These are phyloP conservation scores for Parietaria judaica DNA, from an alignment of 306 rosid species.

Conservation along the genomic window DNA sequence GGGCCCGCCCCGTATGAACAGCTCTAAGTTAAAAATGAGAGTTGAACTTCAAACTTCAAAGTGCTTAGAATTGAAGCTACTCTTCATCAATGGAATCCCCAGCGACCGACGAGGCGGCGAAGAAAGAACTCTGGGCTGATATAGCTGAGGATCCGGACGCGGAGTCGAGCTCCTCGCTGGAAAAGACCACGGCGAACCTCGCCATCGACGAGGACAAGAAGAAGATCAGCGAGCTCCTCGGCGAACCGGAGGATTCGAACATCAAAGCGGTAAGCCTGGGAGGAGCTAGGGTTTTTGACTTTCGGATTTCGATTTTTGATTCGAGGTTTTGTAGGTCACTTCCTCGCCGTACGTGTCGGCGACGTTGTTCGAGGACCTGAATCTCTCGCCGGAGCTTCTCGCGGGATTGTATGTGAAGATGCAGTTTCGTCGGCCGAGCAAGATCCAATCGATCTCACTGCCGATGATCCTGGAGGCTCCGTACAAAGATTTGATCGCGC, in stretches of 20 bases:
- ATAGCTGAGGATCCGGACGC: conserved; percentile 35
- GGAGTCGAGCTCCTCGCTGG: conserved; percentile 17
- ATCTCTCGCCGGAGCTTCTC: conserved; percentile 51
- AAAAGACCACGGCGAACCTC: conserved; percentile 34
- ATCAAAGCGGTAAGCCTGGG: conserved; percentile 48
- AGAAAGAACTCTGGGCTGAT: conserved; percentile 50
- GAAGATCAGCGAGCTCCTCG: conserved; percentile 30
- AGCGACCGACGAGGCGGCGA: neutral
- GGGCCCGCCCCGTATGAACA: too few relatives aligned
- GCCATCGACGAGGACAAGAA: conserved; percentile 37
- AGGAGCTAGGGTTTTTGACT: neutral
- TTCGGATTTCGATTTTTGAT: conserved; percentile 1
- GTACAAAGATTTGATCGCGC: conserved; percentile 65
- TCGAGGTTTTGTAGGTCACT: conserved; percentile 38
- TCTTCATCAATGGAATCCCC: too few relatives aligned
- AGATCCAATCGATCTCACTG: conserved; percentile 75
- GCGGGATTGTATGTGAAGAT: conserved; percentile 83
- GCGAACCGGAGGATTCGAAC: conserved; percentile 69
- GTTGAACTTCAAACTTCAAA: too few relatives aligned
- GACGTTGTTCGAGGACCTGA: conserved; percentile 56
- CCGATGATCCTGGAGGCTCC: conserved; percentile 90
- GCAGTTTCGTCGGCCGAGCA: conserved; percentile 81
- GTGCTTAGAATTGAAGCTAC: too few relatives aligned
- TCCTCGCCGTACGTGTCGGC: conserved; percentile 75
- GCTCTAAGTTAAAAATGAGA: too few relatives aligned